Base-by-base conservation (phyloP, 2,329 filamentous ascomycete genomes). In the Purpureocillium takamizusanense region DNA sequence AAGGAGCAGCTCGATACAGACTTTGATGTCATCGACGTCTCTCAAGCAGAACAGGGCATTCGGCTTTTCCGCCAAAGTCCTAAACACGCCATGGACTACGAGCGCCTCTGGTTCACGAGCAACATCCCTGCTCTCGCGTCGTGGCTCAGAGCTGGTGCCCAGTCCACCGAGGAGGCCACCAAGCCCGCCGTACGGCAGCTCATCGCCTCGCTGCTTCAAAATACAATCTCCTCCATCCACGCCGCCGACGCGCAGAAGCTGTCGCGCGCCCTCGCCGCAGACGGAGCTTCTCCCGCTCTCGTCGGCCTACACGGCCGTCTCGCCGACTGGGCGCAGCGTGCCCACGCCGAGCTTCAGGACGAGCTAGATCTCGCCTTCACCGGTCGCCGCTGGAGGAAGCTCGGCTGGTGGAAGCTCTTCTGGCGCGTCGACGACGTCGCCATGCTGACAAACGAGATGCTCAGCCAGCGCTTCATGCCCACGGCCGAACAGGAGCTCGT, bases 341-440 rank as follows among this genome's bases (percentile, higher is more conserved):
- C 86, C 0, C 90, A 97, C 55, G 73, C 78, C 1, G 90, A 97
- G 59, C 72, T 97, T 7, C 85, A 87, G 45, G 74, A 83, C 36
- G 76, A 88, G 49, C 75, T 95, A 2, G 83, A 90, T 46, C 64
- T 77, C 33, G 88, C 86, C 0, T 90, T 95, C 50, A 68, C 74
- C 0, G 79, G 84, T n/a, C 71, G 66, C 14, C 71, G 79, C 30
- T 95, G 90, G 90, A 75, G 78, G 18, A 82, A 84, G 45, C 68
- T 95, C 4, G 74, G 80, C 13, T 97, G 90, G 89, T 95, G 87
- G 83, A 94, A 94, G 57, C 72, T 97, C 0, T 88, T 95, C 55
- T 95, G 88, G 88, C 79, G 87, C 15, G 88, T 92, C 17, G 90
- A 97, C 54, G 90, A 95, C 51, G 86, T 95, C 10, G 78, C 79